Conservation (phyloP, 1,284 basidiomycete species). For the Farysia itapuensis region DNA sequence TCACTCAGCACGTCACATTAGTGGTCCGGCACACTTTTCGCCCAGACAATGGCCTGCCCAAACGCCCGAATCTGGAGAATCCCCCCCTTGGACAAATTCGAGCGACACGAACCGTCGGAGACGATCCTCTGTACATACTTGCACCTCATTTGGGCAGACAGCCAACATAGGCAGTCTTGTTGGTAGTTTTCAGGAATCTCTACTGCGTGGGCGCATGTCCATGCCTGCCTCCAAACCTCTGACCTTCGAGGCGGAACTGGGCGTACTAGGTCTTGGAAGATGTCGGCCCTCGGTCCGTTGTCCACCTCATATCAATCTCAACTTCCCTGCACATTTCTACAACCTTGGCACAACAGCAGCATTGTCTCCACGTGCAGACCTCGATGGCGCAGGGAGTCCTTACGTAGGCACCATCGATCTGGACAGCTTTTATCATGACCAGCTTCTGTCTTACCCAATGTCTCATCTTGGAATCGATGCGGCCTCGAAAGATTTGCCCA, state of each 20-base stretch:
- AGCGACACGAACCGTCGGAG: no score
- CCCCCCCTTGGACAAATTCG: no score
- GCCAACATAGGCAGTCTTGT: constrained; percentile 52
- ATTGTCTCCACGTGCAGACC: constrained; percentile 2
- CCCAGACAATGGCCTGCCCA: no score
- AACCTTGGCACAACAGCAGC: constrained; percentile 18
- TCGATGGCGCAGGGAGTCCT: constrained; percentile 44
- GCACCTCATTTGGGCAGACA: no score
- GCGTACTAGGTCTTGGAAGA: constrained; percentile 53
- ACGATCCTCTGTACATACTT: no score
- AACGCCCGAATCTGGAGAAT: no score
- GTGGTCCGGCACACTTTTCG: no score
- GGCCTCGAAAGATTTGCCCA: constrained; percentile 6
- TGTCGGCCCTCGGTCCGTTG: constrained; percentile 47
- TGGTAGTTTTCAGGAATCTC: constrained; percentile 60
- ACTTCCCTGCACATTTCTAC: constrained; percentile 60
- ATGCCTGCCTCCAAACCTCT: constrained; percentile 54
- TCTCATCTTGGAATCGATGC: constrained; percentile 1
- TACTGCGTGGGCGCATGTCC: constrained; percentile 59
- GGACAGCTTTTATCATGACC: constrained; percentile 50
- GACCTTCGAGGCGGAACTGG: constrained; percentile 58
- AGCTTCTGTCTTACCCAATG: constrained; percentile 5
- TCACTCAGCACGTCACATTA: no score
- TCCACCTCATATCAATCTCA: constrained; percentile 57
- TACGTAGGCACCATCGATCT: constrained; percentile 61